Evolutionary conservation across 2,329 filamentous ascomycete species (phyloP), one percentile per base, ranked within the genome.

Genomic region (Trichophyton verrucosum): DNA sequence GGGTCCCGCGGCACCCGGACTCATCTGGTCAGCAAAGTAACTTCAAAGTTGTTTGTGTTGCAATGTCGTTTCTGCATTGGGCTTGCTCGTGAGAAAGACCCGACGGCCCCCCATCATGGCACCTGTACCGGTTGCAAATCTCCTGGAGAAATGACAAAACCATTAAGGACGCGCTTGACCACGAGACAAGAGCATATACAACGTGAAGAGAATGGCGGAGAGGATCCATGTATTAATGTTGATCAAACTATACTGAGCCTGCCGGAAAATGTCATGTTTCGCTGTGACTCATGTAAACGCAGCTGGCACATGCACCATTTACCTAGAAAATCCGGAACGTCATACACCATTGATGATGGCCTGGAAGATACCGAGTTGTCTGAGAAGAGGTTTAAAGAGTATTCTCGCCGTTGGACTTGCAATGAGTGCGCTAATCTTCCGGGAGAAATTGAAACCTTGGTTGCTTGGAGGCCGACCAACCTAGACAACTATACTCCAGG

Each of bases 11-110:
- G 81, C 58, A 77, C 72, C 11, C 82, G 94, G 63, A 90, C 96
- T n/a, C 94, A 97, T 71, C 76, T 94, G 40, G 89, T 89, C 8
- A 97, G 91, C 24, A 99, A 97, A 71, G 74, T 96, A 59, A 85
- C 79, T 1, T 78, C 86, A 0, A 84, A 86, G 1, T 75, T 86
- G 42, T 97, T 95, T 67, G 86, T 99, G 15, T 76, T 99, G 44
- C 94, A 99, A 71, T 99, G 94, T 75, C 86, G 85, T 65, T 87
- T 86, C 61, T 99, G 94, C 71, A 81, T 97, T 64, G 86, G 86
- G 2, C 70, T 81, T 20, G 80, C 85, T 53, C 77, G 78, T 63
- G 85, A 84, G 69, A 91, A 88, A 68, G 89, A 96, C 65, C 64
- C 68, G 0, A 80, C 77, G 17, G 85, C 86, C 0, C 91, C 94